phyloP scores from a whole-genome alignment of 2,329 filamentous ascomycete species.

The Mollisia scopiformis region DNA sequence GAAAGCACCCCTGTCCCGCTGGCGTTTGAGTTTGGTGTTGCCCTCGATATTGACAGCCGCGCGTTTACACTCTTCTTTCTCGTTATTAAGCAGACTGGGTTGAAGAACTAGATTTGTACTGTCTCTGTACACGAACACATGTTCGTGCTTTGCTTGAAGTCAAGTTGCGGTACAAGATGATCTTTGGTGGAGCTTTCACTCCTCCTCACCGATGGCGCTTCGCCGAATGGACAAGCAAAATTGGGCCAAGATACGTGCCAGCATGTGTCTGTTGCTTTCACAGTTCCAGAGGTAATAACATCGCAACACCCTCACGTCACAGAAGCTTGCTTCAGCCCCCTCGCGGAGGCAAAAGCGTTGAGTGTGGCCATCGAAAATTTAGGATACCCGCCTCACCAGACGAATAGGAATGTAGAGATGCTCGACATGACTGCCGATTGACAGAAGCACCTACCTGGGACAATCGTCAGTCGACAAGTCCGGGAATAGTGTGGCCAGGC shows the following conservation, averaged over 20 bases:
- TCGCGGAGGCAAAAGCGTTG: neutral
- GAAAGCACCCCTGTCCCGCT: neutral
- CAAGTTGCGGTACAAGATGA: neutral
- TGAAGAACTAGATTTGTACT: neutral
- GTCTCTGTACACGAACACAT: neutral
- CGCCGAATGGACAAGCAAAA: neutral
- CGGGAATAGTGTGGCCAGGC: neutral
- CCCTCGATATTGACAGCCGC: neutral
- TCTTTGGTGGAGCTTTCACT: neutral
- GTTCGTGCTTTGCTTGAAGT: neutral
- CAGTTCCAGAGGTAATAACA: neutral
- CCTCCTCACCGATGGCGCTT: neutral
- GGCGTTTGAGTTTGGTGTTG: neutral
- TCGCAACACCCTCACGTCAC: neutral
- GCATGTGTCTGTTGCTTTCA: neutral
- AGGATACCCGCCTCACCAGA: neutral
- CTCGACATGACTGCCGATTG: neutral
- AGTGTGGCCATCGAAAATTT: neutral
- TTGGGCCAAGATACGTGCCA: neutral
- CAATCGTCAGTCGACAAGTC: neutral
- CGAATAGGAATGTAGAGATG: neutral
- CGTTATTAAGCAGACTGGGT: neutral
- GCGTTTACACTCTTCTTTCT: neutral
- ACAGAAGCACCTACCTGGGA: neutral
- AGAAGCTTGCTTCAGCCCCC: neutral